Evolutionary conservation across 2,329 filamentous ascomycete species (phyloP).

Genomic region (Apiospora pterosperma): DNA sequence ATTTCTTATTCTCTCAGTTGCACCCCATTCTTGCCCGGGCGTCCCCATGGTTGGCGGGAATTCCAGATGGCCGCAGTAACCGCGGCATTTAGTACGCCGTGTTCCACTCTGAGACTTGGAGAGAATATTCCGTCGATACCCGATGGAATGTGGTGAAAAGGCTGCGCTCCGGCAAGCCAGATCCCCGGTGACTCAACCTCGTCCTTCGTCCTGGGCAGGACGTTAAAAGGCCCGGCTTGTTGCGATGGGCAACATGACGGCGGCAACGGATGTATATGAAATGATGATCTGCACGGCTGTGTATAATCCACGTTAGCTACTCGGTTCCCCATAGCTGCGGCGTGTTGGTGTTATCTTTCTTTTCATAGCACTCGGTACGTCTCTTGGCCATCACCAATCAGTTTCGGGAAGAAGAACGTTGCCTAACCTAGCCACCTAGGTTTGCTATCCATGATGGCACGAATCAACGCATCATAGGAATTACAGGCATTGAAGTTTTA

Average conservation of each 20-base stretch:
- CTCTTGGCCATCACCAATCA: not conserved
- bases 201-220: constrained; percentile 36
- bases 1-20: no score
- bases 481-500: not conserved
- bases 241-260: not conserved
- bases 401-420: no score
- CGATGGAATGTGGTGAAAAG: no score
- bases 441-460: not conserved
- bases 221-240: constrained; percentile 26
- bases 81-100: not conserved
- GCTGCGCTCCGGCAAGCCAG: not conserved
- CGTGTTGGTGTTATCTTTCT: constrained; percentile 1
- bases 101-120: not conserved
- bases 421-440: not conserved
- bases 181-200: not conserved
- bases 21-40: no score
- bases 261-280: not conserved
- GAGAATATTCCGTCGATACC: no score
- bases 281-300: not conserved
- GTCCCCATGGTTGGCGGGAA: not conserved
- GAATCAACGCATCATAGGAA: not conserved
- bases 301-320: not conserved
- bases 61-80: not conserved
- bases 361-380: not conserved
- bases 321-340: not conserved